These are phyloP conservation scores for Mucor saturninus DNA, from an alignment of 371 early-diverging fungal species.

Conservation along the genomic window DNA sequence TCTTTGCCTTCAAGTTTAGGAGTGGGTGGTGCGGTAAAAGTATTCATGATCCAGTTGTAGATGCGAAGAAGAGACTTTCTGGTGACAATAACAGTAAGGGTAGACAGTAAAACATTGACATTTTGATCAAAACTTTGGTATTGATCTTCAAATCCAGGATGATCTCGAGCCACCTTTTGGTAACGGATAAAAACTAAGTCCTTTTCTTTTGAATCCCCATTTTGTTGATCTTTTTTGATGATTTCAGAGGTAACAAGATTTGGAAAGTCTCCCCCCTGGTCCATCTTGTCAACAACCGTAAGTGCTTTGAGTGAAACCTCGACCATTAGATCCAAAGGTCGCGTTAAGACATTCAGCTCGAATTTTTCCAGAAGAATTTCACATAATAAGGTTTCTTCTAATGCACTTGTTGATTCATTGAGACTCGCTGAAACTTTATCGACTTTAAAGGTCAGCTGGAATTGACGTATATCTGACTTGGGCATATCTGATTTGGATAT, in stretches of 20 bases:
- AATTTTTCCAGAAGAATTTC: constrained; percentile 62
- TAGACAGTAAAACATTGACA: constrained; percentile 73
- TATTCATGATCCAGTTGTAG: constrained; percentile 79
- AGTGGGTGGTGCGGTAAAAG: constrained; percentile 59
- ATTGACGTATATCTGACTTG: constrained; percentile 57
- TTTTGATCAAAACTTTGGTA: constrained; percentile 71
- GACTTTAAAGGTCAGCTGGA: constrained; percentile 75
- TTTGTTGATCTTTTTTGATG: constrained; percentile 24
- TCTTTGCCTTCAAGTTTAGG: neutral
- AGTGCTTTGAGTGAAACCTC: constrained; percentile 67
- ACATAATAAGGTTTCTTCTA: constrained; percentile 53
- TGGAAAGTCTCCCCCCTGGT: constrained; percentile 54
- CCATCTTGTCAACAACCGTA: constrained; percentile 64
- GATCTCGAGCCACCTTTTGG: constrained; percentile 55
- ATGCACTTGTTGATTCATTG: constrained; percentile 51
- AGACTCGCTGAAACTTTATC: constrained; percentile 71
- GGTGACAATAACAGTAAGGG: constrained; percentile 72
- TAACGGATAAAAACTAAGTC: constrained; percentile 69
- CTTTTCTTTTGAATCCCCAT: constrained; percentile 14
- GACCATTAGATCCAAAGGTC: constrained; percentile 65
- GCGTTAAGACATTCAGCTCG: constrained; percentile 57
- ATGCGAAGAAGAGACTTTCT: constrained; percentile 71
- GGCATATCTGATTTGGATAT: constrained; percentile 26
- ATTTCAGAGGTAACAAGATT: constrained; percentile 69
- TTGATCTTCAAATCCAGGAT: constrained; percentile 61